A percentile compares a stretch with the other conserved stretches of the same genome.
Evolutionary conservation across 164 flowering plant species (phyloP).

Genomic region (Chloranthus sessilifolius): DNA sequence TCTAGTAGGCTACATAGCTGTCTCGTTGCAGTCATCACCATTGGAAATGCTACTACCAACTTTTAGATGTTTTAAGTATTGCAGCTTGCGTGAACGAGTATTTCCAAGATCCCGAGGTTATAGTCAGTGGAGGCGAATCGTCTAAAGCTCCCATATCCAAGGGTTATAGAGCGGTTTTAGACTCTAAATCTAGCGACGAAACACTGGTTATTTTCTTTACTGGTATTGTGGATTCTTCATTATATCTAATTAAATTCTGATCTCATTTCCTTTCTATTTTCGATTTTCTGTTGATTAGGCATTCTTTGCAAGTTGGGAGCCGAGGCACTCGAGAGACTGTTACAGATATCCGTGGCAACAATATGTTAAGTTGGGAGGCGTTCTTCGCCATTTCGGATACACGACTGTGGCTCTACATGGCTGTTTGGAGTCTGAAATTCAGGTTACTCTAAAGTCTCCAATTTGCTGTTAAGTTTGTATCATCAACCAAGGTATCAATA

Average conservation of each 20-base stretch:
- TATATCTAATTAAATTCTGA: too few relatives aligned
- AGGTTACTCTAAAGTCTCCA: constrained; percentile 53
- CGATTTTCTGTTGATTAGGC: too few relatives aligned
- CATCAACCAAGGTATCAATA: too few relatives aligned
- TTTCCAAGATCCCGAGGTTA: constrained; percentile 39
- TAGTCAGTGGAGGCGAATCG: constrained; percentile 19
- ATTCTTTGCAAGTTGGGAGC: constrained; percentile 95
- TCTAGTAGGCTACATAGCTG: background rate
- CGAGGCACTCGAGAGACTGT: constrained; percentile 66
- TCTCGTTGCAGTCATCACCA: too few relatives aligned
- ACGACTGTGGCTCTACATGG: constrained; percentile 86
- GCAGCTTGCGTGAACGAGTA: constrained; percentile 83
- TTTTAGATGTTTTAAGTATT: too few relatives aligned
- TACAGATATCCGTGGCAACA: constrained; percentile 76
- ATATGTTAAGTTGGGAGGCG: constrained; percentile 71
- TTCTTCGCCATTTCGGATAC: constrained; percentile 81
- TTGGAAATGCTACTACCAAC: background rate
- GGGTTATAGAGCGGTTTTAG: constrained; percentile 77
- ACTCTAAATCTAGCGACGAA: constrained; percentile 81
- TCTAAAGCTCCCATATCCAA: constrained; percentile 56
- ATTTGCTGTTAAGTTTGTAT: too few relatives aligned
- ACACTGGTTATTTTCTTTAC: constrained; percentile 43
- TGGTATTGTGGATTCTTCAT: too few relatives aligned
- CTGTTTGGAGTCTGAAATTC: constrained; percentile 77
- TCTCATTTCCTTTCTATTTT: too few relatives aligned